Evolutionary conservation across 306 rosid genomes (phyloP).

Genomic region (Inga laurina): DNA sequence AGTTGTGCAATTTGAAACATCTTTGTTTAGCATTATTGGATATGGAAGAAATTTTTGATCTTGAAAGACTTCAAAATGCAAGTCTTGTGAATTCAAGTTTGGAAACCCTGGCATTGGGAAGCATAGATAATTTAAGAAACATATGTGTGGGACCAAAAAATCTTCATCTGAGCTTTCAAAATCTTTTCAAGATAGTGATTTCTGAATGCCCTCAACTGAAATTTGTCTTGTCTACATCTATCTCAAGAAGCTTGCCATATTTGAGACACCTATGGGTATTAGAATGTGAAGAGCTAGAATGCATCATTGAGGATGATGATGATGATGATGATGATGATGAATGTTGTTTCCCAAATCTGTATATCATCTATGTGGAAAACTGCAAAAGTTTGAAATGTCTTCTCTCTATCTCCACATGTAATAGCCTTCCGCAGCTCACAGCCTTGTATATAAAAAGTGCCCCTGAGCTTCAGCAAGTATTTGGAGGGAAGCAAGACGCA

Average conservation of each 20-base stretch:
- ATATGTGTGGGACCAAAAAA: constrained; percentile 26
- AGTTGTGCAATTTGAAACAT: not conserved
- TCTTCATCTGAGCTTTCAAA: constrained; percentile 13
- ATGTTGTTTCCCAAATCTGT: not conserved
- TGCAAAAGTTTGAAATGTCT: constrained; percentile 3
- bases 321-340: not conserved
- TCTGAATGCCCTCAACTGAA: not conserved
- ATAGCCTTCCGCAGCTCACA: not conserved
- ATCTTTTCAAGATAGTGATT: constrained; percentile 5
- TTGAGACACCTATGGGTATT: not conserved
- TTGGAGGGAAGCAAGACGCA: not conserved
- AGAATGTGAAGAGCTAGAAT: not conserved
- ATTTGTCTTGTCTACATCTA: not conserved
- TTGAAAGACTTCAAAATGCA: not conserved
- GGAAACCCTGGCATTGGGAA: not conserved
- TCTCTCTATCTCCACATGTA: not conserved
- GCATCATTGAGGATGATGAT: not conserved
- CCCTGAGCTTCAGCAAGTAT: not conserved
- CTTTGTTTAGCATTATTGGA: not conserved
- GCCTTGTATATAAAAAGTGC: not conserved
- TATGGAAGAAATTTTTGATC: constrained; percentile 12
- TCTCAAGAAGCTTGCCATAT: not conserved
- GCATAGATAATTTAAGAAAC: constrained; percentile 2
- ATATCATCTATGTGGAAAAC: not conserved
- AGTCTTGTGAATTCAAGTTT: not conserved